Evolutionary conservation across 2,329 filamentous ascomycete species (phyloP).

Genomic region (Ascochyta fabae): DNA sequence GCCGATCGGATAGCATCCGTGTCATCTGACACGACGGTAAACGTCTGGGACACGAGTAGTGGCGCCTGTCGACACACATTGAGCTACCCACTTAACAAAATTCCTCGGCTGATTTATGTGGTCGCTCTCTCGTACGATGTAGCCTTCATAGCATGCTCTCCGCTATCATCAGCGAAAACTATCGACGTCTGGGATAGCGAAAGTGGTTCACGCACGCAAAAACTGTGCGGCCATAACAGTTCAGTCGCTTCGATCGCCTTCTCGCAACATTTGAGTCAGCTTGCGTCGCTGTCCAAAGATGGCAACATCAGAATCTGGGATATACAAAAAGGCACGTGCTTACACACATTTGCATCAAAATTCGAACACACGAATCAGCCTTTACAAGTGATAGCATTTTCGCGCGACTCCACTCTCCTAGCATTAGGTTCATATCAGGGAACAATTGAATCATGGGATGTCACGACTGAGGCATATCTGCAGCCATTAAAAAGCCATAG

Average conservation of each 20-base stretch:
- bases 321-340: too few relatives aligned
- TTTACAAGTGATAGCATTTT: not conserved
- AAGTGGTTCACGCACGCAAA: too few relatives aligned
- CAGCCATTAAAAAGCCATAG: constrained; percentile 23
- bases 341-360: too few relatives aligned
- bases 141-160: too few relatives aligned
- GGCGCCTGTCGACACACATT: not conserved
- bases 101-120: too few relatives aligned
- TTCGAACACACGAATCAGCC: too few relatives aligned
- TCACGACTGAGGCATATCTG: constrained; percentile 19
- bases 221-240: constrained; percentile 11
- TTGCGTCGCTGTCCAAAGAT: too few relatives aligned
- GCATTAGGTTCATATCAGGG: constrained; percentile 23
- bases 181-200: too few relatives aligned
- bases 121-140: too few relatives aligned
- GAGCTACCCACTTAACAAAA: too few relatives aligned
- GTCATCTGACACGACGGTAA: constrained; percentile 23
- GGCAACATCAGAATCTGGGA: too few relatives aligned
- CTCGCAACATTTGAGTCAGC: not conserved
- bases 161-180: too few relatives aligned
- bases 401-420: constrained; percentile 23
- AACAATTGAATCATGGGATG: constrained; percentile 26
- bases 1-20: constrained; percentile 20
- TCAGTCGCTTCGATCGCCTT: constrained; percentile 26
- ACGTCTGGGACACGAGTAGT: constrained; percentile 24